Evolutionary conservation across 345 rosid species (phyloP).

Genomic region (Aquilaria sinensis): DNA sequence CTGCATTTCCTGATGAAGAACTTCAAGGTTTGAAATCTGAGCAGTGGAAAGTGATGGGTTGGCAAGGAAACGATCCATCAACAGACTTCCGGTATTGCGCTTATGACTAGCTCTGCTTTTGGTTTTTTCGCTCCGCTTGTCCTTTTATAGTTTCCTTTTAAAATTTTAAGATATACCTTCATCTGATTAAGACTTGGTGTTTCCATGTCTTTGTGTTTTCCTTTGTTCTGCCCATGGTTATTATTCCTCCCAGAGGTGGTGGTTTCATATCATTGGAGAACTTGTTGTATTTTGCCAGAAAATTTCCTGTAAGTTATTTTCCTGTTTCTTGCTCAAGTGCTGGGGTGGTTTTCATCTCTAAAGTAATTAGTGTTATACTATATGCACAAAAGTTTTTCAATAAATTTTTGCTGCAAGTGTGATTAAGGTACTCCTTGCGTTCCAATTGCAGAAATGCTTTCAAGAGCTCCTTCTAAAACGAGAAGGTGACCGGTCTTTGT

Average conservation of each 20-base stretch:
- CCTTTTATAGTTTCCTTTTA: no score
- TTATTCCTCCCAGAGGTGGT: slow-evolving; percentile 64
- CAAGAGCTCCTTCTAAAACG: slow-evolving; percentile 78
- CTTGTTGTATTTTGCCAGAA: slow-evolving; percentile 69
- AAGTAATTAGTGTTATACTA: no score
- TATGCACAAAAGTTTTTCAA: background rate
- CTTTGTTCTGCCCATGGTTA: slow-evolving; percentile 2
- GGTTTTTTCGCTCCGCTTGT: slow-evolving; percentile 3
- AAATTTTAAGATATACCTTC: no score
- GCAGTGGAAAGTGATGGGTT: slow-evolving; percentile 99
- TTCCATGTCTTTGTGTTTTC: no score
- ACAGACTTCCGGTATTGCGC: slow-evolving; percentile 73
- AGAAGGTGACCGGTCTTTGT: slow-evolving; percentile 80
- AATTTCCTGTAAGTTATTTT: slow-evolving; percentile 50
- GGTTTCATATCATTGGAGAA: slow-evolving; percentile 94
- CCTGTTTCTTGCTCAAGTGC: background rate
- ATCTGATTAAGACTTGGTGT: no score
- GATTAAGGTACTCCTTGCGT: no score
- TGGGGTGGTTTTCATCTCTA: background rate
- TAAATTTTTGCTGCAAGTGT: background rate
- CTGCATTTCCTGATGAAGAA: slow-evolving; percentile 83
- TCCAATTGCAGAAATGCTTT: slow-evolving; percentile 54
- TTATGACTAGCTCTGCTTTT: background rate
- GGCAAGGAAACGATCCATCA: slow-evolving; percentile 98
- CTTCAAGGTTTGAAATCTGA: slow-evolving; percentile 76